Evolutionary conservation across 2,329 filamentous ascomycete species (phyloP), one percentile per base, ranked within the genome.

Genomic region (Graphiopsis chlorocephala): DNA sequence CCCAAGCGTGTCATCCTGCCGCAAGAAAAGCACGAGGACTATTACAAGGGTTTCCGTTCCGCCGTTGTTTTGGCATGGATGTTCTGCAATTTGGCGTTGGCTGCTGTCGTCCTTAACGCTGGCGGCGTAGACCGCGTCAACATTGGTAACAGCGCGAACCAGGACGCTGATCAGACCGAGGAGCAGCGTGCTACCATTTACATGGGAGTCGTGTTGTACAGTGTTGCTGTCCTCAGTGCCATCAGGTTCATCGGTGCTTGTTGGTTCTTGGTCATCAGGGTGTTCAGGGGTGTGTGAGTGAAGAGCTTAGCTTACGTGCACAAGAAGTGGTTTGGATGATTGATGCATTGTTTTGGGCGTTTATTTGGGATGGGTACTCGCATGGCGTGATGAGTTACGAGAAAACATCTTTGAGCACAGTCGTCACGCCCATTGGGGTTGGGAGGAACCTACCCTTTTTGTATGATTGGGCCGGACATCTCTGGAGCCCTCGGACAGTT

Each of bases 21-120:
- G 12, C 75, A 80, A 50, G 93, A 97, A 75, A 92, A 90, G 74
- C 94, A 99, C 78, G 92, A 97, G 82, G 95, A 99, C 77, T 99
- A 98, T 80, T 99, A 99, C 85, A 93, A 93, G 73, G 95, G 93
- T 69, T 97, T 99, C 77, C 88, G 95, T 68, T 96, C 91, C 23
- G 87, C 92, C 29, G 93, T 97, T 70, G 95, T 99, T 31, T 82
- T 98, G 59, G 88, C 90, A 69, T 99, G 95, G 95, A 97, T 99
- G 85, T 92, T 98, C 72, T 93, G 89, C 74, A 99, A 99, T 78
- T 91, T 99, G 76, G 93, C 87, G 0, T 86, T 99, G 6, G 88
- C 87, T 0, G 94, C 94, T 0, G 84, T 96, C 1, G 94, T 99
- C 8, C 82, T 99, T 69, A 93, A 90, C 74, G 89, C 91, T 0